Base-by-base conservation (phyloP, 2,329 filamentous ascomycete genomes). In the Rhynchosporium agropyri region DNA sequence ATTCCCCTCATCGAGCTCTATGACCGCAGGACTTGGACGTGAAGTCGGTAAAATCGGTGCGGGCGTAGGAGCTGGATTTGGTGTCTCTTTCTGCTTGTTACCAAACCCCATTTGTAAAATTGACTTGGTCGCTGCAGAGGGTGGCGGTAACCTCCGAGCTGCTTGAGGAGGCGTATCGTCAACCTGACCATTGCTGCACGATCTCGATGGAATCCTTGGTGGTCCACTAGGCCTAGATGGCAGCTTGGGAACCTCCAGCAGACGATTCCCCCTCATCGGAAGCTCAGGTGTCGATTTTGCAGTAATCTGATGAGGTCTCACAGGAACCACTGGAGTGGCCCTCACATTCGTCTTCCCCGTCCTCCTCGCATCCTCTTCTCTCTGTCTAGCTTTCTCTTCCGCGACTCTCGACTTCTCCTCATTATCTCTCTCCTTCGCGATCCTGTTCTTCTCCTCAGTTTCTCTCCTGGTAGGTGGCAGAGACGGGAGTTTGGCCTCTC, bases 1-100 rank as follows among this genome's bases (percentile, higher is more conserved):
- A 82, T 97, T 98, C 72, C 81, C 80, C 55, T 92, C 91, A 62
- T 89, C 87, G 63, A 98, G 88, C 77, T 98, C 94, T 71, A 95
- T 82, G 67, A 98, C 92, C 7, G 62, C 56, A 46, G 67, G 63
- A 63, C 63, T 63, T 6, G 66, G 38, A 42, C 42, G 63, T 2
- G 46, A 58, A 29, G 62, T 64, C 4, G 46, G 45, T 8, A 59
- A 8, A 12, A 55, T 57, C n/a, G 69, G 64, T 28, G 48, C 45
- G 10, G 68, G 64, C 46, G 51, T 65, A 7, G 67, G 64, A 33
- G 62, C 61, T 28, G 64, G 61, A 59, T 66, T 68, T 53, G 65
- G 65, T 3, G 68, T 68, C 31, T 70, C 68, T 2, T 63, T 62
- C n/a, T 61, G 63, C 40, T 69, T 69, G 45, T 70, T 70, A 5